phyloP scores from a whole-genome alignment of 164 flowering plant genomes.

The Houttuynia cordata region DNA sequence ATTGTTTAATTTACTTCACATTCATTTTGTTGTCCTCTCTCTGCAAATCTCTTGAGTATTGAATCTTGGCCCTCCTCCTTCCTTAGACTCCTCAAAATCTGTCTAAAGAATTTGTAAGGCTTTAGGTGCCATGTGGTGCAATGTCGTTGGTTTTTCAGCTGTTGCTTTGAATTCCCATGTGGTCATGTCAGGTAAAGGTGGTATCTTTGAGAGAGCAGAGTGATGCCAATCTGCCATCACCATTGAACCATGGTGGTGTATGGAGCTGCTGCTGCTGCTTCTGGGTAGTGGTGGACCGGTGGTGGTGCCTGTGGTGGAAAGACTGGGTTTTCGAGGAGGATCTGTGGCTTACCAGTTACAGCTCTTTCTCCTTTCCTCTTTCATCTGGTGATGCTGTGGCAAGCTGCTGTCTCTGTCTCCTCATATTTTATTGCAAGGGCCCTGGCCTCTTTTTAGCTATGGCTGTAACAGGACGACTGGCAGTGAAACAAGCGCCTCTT shows the following conservation, averaged over 20 bases:
- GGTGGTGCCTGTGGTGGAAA: conserved; percentile 2
- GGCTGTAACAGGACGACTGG: conserved; percentile 1
- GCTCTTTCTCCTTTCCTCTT: neutral
- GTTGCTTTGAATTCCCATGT: too few species aligned
- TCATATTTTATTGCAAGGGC: neutral
- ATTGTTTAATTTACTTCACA: too few species aligned
- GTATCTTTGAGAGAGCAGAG: conserved; percentile 2
- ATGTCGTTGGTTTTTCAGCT: too few species aligned
- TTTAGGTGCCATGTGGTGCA: too few species aligned
- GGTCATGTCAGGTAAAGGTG: conserved; percentile 16
- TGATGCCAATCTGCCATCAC: neutral
- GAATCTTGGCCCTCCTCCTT: too few species aligned
- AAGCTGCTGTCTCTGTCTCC: neutral
- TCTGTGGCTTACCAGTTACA: neutral
- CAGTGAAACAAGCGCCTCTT: conserved; percentile 4
- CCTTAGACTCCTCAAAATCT: neutral
- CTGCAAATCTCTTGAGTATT: too few species aligned
- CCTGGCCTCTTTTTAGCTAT: conserved; percentile 2
- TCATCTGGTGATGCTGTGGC: neutral
- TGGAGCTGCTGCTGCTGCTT: neutral
- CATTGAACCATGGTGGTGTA: neutral
- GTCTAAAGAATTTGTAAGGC: too few species aligned
- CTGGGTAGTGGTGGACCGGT: neutral
- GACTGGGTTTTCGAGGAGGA: conserved; percentile 2
- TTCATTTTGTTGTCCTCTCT: neutral